Conservation (phyloP, 352 stramenopile species). For the Pythium phragmiticola region DNA sequence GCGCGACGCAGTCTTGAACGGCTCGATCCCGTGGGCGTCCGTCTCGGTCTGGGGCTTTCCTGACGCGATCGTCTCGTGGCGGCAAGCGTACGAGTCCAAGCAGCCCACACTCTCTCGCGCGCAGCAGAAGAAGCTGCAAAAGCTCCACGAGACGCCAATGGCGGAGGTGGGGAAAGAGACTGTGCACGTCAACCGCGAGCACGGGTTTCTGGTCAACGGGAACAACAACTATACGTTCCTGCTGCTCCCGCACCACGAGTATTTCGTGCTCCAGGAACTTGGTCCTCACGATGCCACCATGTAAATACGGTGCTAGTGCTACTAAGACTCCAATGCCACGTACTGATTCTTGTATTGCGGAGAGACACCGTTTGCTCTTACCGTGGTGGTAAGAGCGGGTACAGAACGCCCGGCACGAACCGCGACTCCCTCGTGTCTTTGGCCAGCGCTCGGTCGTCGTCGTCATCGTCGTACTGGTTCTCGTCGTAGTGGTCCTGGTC, state of each 20-base stretch:
- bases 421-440: conserved; percentile 31
- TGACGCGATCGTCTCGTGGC: conserved; percentile 69
- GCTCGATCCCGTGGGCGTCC: conserved; percentile 61
- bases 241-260: conserved; percentile 66
- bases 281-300: conserved; percentile 63
- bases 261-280: conserved; percentile 68
- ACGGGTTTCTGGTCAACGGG: conserved; percentile 73
- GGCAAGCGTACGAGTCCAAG: conserved; percentile 37
- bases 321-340: not conserved
- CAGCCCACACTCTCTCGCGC: conserved; percentile 14
- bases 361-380: conserved; percentile 3
- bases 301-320: conserved; percentile 8
- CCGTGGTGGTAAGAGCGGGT: conserved; percentile 50
- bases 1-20: conserved; percentile 42
- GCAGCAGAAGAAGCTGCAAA: conserved; percentile 23
- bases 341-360: not conserved
- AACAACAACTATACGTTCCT: conserved; percentile 79
- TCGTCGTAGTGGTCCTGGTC: conserved; percentile 13
- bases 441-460: conserved; percentile 21
- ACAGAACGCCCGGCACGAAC: conserved; percentile 59
- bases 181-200: conserved; percentile 37
- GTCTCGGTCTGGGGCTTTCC: conserved; percentile 80
- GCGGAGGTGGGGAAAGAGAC: not conserved
- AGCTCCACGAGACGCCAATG: conserved; percentile 9
- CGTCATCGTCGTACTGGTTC: conserved; percentile 1